Evolutionary conservation across 306 rosid genomes (phyloP), one percentile per base, ranked within the genome.

Genomic region (Styphnolobium japonicum): DNA sequence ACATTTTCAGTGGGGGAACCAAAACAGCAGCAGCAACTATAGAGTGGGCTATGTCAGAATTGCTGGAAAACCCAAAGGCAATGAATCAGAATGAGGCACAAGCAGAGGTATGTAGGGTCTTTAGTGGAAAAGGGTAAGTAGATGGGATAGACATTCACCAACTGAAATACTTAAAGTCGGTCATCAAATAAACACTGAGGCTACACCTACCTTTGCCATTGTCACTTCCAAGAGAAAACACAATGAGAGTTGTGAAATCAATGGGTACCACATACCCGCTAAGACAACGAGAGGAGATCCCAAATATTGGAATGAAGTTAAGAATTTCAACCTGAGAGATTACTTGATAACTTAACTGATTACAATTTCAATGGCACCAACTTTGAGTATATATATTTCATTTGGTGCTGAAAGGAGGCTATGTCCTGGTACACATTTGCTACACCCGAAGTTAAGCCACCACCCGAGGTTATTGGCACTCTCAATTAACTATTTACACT

Each of bases 1-100:
- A 83, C 10, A 71, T 78, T 0, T 77, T 64, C 9, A 46, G 14
- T 23, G 86, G 16, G 22, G 86, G 79, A 22, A 60, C 80, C 7
- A 80, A 83, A 18, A 77, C 80, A 16, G 31, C 86, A 64, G 21
- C 80, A 18, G 55, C 63, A 34, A 16, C 83, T 2, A 16, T 77
- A 10, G 80, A 71, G 10, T 78, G 86, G 80, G 71, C 70, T 29
- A 83, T 83, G 57, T 46, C 80, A 33, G 83, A 83, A 61, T 25
- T 78, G 66, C 33, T 71, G 29, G 64, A 58, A 73, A 71, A 83
- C 71, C 83, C 83, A 42, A 42, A 36, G 14, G 40, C 36, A 31
- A 77, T 77, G n/a, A n/a, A n/a, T n/a, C n/a, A n/a, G 86, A 25
- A 64, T 29, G n/a, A 53, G 31, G 76, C 83, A 63, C 83, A 78